A percentile compares a stretch with the other conserved stretches of the same genome.
These are phyloP conservation scores for Chlorella vulgaris DNA, from an alignment of 139 green algal species.

Conservation along the genomic window DNA sequence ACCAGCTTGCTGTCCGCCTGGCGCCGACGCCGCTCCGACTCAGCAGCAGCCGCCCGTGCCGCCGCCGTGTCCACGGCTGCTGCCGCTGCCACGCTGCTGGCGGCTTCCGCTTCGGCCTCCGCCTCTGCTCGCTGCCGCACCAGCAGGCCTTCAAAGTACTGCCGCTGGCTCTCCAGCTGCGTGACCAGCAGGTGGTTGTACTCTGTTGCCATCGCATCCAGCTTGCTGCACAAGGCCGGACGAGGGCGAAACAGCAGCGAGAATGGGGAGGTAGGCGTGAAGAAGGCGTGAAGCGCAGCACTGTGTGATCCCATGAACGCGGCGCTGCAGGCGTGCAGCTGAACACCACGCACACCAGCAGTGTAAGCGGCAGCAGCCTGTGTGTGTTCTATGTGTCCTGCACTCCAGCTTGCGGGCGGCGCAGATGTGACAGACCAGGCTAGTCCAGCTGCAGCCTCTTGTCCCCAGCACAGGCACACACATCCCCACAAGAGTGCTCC, in stretches of 20 bases:
- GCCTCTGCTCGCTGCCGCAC: constrained; percentile 5
- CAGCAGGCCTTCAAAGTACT: constrained; percentile 80
- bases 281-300: too few species aligned
- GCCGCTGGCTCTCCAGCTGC: constrained; percentile 90
- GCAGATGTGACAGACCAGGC: too few species aligned
- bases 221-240: constrained; percentile 64
- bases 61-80: constrained; percentile 1
- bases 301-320: too few species aligned
- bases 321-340: too few species aligned
- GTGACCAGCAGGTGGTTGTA: constrained; percentile 92
- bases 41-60: constrained; percentile 20
- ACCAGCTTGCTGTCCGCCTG: constrained; percentile 65
- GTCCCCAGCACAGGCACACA: background rate
- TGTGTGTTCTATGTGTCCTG: too few species aligned
- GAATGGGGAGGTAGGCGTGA: too few species aligned
- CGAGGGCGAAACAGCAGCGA: too few species aligned
- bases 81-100: constrained; percentile 7
- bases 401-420: too few species aligned
- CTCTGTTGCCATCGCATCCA: constrained; percentile 79
- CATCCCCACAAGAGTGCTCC: background rate
- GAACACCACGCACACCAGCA: too few species aligned
- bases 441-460: too few species aligned
- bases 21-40: constrained; percentile 53
- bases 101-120: constrained; percentile 36
- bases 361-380: too few species aligned